phyloP scores from a whole-genome alignment of 164 flowering plant species.

The Dillenia turbinata region DNA sequence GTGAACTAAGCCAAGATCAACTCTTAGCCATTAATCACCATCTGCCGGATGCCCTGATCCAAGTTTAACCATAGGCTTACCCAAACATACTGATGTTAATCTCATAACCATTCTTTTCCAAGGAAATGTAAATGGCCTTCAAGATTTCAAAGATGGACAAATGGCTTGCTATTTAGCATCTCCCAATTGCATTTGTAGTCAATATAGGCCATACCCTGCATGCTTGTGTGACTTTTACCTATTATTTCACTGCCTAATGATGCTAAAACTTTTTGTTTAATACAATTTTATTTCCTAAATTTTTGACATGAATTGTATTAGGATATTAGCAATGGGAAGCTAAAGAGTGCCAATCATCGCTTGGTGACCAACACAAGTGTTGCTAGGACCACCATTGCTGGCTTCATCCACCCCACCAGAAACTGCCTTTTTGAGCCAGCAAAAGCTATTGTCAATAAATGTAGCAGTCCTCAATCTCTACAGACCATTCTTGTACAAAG shows the following conservation, averaged over 20 bases:
- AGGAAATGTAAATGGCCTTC: conserved; percentile 30
- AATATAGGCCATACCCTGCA: conserved; percentile 24
- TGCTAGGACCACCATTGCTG: conserved; percentile 14
- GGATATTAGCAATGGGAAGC: conserved; percentile 25
- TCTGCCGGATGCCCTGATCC: conserved; percentile 38
- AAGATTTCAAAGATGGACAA: conserved; percentile 32
- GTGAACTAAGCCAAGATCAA: conserved; percentile 16
- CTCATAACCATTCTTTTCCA: conserved; percentile 34
- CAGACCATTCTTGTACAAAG: conserved; percentile 11
- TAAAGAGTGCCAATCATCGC: conserved; percentile 20
- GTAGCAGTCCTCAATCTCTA: conserved; percentile 8
- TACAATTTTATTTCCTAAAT: neutral
- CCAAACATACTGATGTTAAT: conserved; percentile 29
- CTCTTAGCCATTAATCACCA: conserved; percentile 24
- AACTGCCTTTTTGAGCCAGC: conserved; percentile 22
- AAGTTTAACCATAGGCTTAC: conserved; percentile 33
- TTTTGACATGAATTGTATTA: neutral
- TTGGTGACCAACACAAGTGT: conserved; percentile 16
- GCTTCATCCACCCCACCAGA: conserved; percentile 8
- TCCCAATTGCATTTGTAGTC: conserved; percentile 30
- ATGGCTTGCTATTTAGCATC: conserved; percentile 30
- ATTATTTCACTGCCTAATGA: conserved; percentile 1
- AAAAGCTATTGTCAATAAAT: neutral
- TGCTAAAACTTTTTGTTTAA: conserved; percentile 1
- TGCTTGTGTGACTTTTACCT: conserved; percentile 10